phyloP scores from a whole-genome alignment of 352 stramenopile species.

The Phytophthora aleatoria region DNA sequence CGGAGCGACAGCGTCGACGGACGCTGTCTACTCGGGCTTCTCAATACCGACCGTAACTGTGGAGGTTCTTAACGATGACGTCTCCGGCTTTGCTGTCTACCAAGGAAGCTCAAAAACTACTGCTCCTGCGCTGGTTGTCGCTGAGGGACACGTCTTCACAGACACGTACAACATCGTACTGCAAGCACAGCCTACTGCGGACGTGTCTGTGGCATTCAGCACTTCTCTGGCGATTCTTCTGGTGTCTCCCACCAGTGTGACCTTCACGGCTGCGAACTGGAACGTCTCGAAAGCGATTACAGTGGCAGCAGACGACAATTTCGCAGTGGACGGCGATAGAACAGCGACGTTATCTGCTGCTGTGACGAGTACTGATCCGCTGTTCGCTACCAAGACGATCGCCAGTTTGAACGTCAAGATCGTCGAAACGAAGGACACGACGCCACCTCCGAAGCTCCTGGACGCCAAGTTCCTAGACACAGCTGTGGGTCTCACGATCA shows the following conservation, averaged over 20 bases:
- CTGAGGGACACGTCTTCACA: constrained; percentile 49
- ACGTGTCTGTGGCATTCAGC: constrained; percentile 39
- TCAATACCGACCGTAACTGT: constrained; percentile 32
- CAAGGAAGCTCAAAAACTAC: constrained; percentile 42
- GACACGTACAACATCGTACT: constrained; percentile 59
- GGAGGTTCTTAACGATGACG: constrained; percentile 60
- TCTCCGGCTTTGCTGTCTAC: constrained; percentile 48
- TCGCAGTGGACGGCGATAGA: constrained; percentile 49
- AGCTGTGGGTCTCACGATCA: constrained; percentile 44
- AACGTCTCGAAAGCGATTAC: constrained; percentile 48
- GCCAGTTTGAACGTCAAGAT: constrained; percentile 48
- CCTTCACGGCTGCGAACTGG: constrained; percentile 53
- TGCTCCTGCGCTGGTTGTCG: constrained; percentile 46
- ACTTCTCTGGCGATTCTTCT: constrained; percentile 47
- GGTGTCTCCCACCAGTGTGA: constrained; percentile 37
- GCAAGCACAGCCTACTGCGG: constrained; percentile 43
- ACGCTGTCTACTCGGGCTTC: constrained; percentile 42
- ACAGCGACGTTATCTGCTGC: constrained; percentile 34
- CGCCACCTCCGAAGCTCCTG: constrained; percentile 56
- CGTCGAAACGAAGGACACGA: constrained; percentile 65
- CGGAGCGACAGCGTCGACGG: constrained; percentile 34
- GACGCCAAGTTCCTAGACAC: constrained; percentile 61
- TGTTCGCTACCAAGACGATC: constrained; percentile 41
- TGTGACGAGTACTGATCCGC: constrained; percentile 31
- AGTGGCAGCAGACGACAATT: constrained; percentile 56